Evolutionary conservation across 2,329 filamentous ascomycete species (phyloP).

Genomic region (Fusarium annulatum): DNA sequence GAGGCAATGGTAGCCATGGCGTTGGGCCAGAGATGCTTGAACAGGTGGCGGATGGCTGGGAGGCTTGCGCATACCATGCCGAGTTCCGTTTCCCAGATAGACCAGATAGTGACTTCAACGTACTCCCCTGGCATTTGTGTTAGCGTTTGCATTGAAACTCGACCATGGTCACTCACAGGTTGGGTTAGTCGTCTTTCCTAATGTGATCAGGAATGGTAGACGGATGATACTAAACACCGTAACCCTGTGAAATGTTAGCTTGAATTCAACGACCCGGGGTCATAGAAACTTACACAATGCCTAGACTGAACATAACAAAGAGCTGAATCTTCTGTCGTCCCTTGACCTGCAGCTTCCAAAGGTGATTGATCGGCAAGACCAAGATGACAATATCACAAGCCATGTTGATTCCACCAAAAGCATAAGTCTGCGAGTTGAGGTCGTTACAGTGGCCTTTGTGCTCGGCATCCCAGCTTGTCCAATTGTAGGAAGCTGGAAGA

Average conservation of each 20-base stretch:
- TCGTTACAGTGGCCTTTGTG: constrained; percentile 30
- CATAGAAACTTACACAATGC: constrained; percentile 10
- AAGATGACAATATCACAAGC: constrained; percentile 26
- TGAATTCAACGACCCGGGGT: fast-evolving
- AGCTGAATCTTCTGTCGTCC: constrained; percentile 33
- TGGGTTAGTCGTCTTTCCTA: constrained; percentile 30
- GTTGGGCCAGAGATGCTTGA: constrained; percentile 37
- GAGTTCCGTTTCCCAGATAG: constrained; percentile 38
- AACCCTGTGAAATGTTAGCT: constrained; percentile 12
- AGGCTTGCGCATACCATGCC: constrained; percentile 38
- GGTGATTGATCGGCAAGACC: constrained; percentile 22
- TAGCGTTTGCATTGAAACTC: background rate
- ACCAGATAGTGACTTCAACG: constrained; percentile 37
- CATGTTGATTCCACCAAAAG: constrained; percentile 37
- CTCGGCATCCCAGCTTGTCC: constrained; percentile 32
- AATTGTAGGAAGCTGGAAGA: constrained; percentile 31
- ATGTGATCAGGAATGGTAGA: constrained; percentile 24
- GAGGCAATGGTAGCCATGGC: constrained; percentile 35
- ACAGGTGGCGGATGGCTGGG: constrained; percentile 35
- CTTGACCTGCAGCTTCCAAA: constrained; percentile 30
- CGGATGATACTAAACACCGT: constrained; percentile 35
- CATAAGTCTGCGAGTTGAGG: constrained; percentile 33
- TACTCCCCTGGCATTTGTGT: constrained; percentile 15
- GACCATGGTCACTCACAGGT: constrained; percentile 16
- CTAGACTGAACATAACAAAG: constrained; percentile 35